Base-by-base conservation (phyloP, 2,329 filamentous ascomycete genomes). In the Stylonectria norvegica region DNA sequence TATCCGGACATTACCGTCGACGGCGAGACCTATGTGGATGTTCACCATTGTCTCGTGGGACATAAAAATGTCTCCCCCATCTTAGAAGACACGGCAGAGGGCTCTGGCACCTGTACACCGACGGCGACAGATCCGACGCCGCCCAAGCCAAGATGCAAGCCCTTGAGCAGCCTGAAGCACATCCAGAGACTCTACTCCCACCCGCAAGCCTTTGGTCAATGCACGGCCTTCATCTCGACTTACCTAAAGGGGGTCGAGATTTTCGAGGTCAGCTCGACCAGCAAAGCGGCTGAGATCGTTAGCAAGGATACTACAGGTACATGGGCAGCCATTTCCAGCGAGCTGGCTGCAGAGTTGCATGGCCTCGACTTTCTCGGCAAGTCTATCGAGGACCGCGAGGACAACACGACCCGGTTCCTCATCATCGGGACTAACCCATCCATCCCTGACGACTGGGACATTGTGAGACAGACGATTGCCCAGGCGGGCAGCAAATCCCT, bases 131-230 rank as follows among this genome's bases (percentile, higher is more conserved):
- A 66, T 31, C 75, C 74, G 3, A 60, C 56, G 30, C 71, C 71
- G 12, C 54, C 55, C n/a, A 66, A 65, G 51, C 71, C 72, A 18
- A 64, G 65, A 47, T 63, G 69, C 27, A 65, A 65, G 48, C 79
- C 81, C 3, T 54, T 75, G 27, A 55, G 60, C 36, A 67, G 69
- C 48, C 64, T 90, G 47, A 64, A 68, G 40, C 73, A 84, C 53
- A 76, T 97, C 56, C 78, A 75, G 53, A 83, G 84, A 57, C 66
- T 98, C 28, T 95, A 95, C 69, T 93, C 88, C 17, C 93, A 98
- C 65, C 90, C 91, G 8, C 93, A 98, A 66, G 93, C 89, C 19
- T 95, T 93, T 73, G 89, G 89, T 18, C 93, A 98, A 68, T 96
- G 90, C 65, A 81, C 82, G 31, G 65, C 60, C 7, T 95, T 95